These are phyloP conservation scores for Nemania abortiva DNA, from an alignment of 2,329 filamentous ascomycete species.

Conservation along the genomic window DNA sequence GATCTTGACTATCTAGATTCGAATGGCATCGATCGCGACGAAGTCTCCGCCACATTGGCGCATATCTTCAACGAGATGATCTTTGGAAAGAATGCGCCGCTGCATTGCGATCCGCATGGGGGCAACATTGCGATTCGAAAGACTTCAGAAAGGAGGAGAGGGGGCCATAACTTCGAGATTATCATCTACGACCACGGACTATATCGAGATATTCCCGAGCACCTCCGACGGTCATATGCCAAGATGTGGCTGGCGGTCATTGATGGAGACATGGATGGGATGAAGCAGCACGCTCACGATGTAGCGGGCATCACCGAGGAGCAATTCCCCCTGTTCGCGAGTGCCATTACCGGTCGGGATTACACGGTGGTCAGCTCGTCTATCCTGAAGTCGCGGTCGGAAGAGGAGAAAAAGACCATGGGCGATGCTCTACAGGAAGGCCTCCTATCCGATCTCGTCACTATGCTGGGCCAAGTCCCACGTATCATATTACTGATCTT, in stretches of 20 bases:
- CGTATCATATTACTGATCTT: conserved; percentile 93
- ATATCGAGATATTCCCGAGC: conserved; percentile 88
- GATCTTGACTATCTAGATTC: conserved; percentile 88
- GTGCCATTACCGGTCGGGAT: conserved; percentile 94
- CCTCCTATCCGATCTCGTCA: conserved; percentile 87
- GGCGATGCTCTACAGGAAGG: conserved; percentile 86
- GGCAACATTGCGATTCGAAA: conserved; percentile 94
- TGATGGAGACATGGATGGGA: conserved; percentile 84
- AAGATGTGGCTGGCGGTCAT: conserved; percentile 98
- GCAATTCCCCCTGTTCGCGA: conserved; percentile 94
- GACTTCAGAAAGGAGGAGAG: conserved; percentile 69
- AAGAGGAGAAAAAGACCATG: conserved; percentile 87
- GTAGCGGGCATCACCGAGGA: conserved; percentile 90
- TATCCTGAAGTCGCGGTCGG: conserved; percentile 70
- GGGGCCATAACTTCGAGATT: conserved; percentile 86
- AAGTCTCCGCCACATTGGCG: conserved; percentile 90
- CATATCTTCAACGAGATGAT: conserved; percentile 99
- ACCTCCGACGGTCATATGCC: conserved; percentile 86
- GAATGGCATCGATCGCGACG: conserved; percentile 90
- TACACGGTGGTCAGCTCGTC: conserved; percentile 78
- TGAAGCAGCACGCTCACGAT: conserved; percentile 90
- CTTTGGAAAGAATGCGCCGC: conserved; percentile 85
- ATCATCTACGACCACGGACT: conserved; percentile 97
- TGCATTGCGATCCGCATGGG: conserved; percentile 97
- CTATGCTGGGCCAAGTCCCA: conserved; percentile 88